These are phyloP conservation scores for Daucus carota DNA, from an alignment of 129 eudicot species.

Conservation along the genomic window DH1_v3.0 NC_030381.2:35788001-35788500, in stretches of 20 bases:
- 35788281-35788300: neutral
- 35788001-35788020: neutral
- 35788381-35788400: slow-evolving; percentile 98
- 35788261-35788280: slow-evolving; percentile 78
- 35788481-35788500: neutral
- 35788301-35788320: slow-evolving; percentile 20
- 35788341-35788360: slow-evolving; percentile 9
- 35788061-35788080: neutral
- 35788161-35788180: slow-evolving; percentile 3
- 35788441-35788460: neutral
- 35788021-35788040: slow-evolving; percentile 11
- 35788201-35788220: slow-evolving; percentile 45
- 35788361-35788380: slow-evolving; percentile 50
- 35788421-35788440: neutral
- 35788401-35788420: slow-evolving; percentile 60
- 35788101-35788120: slow-evolving; percentile 5
- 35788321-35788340: slow-evolving; percentile 7
- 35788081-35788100: neutral
- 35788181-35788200: slow-evolving; percentile 37
- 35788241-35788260: slow-evolving; percentile 99
- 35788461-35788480: neutral
- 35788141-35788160: slow-evolving; percentile 55
- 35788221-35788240: slow-evolving; percentile 54
- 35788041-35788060: neutral
- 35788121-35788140: slow-evolving; percentile 69